Base-by-base conservation (phyloP, 495 filamentous ascomycete species). In the Penicillium cinerascens region DNA sequence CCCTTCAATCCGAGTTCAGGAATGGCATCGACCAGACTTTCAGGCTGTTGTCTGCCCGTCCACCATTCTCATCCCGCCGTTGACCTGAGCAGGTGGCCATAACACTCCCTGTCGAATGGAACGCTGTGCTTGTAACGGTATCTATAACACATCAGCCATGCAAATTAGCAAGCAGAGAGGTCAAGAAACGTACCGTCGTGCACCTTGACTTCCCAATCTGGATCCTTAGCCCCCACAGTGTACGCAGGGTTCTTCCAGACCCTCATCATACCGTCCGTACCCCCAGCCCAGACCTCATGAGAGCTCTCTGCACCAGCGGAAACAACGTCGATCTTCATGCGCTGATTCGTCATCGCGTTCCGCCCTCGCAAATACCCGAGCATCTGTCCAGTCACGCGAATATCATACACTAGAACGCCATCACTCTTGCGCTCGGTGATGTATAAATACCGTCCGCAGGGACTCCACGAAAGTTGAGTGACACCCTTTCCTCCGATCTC, bases 371-470 rank as follows among this genome's bases (percentile, higher is more conserved):
- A 72, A 70, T 80, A 84, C 15, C 82, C 85, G 6, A 98, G 71
- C 58, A 86, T 66, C 58, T 82, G 77, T 0, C 86, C 80, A 7
- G 82, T 81, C 5, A 86, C 86, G 13, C 95, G 79, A 23, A 97
- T 75, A 71, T 98, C 93, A 71, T 91, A 97, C 2, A 96, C 78
- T 44, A 88, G 64, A 9, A 96, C 64, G 6, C 84, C 86, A 36
- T 80, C 76, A 44, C 89, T 86, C 58, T 82, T 82, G 29, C 95
- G 79, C 75, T 97, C 95, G n/a, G 84, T 87, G 15, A 95, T 82
- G 59, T 89, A 85, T 27, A 98, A 69, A 69, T 96, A 97, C 52
- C 82, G 74, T n/a, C 89, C 92, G 72, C 90, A 92, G 0, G 83
- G 79, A 57, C 87, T 92, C 92, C 90, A 96, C 2, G 77, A 44